These are phyloP conservation scores for Anethum foeniculum DNA, from an alignment of 140 eudicot species.

Conservation along the genomic window DNA sequence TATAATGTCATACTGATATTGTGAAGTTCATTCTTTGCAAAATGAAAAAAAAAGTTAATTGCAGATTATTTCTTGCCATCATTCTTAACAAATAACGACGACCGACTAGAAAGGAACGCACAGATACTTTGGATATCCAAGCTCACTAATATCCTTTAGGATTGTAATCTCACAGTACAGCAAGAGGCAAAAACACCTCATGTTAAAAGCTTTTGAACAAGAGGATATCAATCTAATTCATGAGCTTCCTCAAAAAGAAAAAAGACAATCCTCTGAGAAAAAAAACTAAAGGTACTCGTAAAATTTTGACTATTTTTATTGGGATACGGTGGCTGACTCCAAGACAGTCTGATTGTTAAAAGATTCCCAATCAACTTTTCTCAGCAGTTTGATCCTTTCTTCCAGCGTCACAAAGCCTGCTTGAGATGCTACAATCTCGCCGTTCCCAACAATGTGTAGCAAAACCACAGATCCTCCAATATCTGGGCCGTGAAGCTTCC, in stretches of 20 bases:
- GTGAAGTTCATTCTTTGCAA: neutral
- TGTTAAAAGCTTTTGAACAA: neutral
- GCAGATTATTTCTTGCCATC: neutral
- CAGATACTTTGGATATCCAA: neutral
- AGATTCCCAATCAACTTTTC: conserved; percentile 57
- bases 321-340: conserved; percentile 30
- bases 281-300: neutral
- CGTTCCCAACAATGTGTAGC: conserved; percentile 47
- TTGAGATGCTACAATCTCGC: conserved; percentile 42
- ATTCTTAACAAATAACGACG: neutral
- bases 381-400: conserved; percentile 51
- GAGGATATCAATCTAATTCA: neutral
- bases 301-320: neutral
- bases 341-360: conserved; percentile 19
- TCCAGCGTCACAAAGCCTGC: conserved; percentile 51
- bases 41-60: too few species aligned
- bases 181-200: neutral
- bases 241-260: neutral
- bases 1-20: too few species aligned
- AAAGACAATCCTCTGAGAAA: neutral
- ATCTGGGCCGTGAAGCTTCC: conserved; percentile 98
- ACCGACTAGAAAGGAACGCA: neutral
- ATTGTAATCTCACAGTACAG: neutral
- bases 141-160: neutral
- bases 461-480: conserved; percentile 53